Conservation (phyloP, 352 stramenopile genomes). For the Globisporangium perplexum region DNA sequence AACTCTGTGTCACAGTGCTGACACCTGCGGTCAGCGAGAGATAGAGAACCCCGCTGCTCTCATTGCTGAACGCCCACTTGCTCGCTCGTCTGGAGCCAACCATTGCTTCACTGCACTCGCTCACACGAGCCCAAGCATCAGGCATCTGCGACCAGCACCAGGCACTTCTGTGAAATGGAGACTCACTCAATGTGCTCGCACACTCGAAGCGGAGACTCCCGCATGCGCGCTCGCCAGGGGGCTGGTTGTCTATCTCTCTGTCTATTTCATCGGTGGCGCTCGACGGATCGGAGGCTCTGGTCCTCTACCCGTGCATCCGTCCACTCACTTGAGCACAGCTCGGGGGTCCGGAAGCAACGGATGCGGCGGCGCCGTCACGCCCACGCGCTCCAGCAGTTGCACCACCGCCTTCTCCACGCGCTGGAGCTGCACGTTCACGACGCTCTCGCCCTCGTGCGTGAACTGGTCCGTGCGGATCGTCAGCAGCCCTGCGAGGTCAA, state of each 20-base stretch:
- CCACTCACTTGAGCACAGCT: slow-evolving; percentile 3
- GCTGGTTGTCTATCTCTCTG: background rate
- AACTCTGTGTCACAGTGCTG: too few relatives aligned
- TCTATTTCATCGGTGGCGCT: background rate
- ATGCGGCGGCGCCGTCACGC: slow-evolving; percentile 37
- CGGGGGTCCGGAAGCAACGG: slow-evolving; percentile 18
- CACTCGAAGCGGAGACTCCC: too few relatives aligned
- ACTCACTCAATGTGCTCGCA: too few relatives aligned
- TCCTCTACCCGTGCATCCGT: background rate
- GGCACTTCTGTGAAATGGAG: too few relatives aligned
- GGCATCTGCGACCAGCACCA: too few relatives aligned
- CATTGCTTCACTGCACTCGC: too few relatives aligned
- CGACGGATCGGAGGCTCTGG: background rate
- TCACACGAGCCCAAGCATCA: too few relatives aligned
- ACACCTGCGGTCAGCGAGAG: too few relatives aligned
- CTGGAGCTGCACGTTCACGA: slow-evolving; percentile 67
- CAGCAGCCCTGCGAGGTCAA: slow-evolving; percentile 71
- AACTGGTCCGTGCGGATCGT: slow-evolving; percentile 94
- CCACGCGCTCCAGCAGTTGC: slow-evolving; percentile 30
- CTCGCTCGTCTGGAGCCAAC: too few relatives aligned
- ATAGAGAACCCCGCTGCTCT: too few relatives aligned
- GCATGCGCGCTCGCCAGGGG: too few relatives aligned
- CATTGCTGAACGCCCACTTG: too few relatives aligned
- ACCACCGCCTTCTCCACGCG: slow-evolving; percentile 61
- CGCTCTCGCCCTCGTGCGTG: slow-evolving; percentile 47